Evolutionary conservation across 31 red algal genomes (phyloP), one percentile per base, ranked within the genome.

Genomic region (Odonthalia washingtoniensis): DNA sequence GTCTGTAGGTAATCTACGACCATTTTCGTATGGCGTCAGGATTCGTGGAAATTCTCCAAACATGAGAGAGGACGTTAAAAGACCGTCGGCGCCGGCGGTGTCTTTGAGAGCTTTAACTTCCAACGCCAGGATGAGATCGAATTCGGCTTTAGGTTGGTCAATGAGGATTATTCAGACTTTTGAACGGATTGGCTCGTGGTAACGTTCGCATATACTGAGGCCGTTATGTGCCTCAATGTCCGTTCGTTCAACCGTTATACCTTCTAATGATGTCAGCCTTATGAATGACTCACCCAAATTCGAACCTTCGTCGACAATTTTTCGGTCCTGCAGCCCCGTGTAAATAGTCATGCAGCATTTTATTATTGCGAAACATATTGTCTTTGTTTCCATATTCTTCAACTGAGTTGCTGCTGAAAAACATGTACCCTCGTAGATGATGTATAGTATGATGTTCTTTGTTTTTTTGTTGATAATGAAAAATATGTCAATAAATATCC

Each of bases 271-370:
- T 35, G n/a, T 70, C 3, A 85, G 36, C 21, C 37, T 14, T 14
- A 78, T 52, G 46, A 64, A 87, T 21, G 30, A 33, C 4, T 78
- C 4, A 3, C 60, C 70, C n/a, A 77, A 66, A 68, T 31, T 1
- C 66, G 53, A 64, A 17, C 74, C 74, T 67, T 88, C 49, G 46
- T 88, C 85, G 27, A 88, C 74, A 37, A 88, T 63, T 24, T 72
- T 88, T 30, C 85, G 12, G 83, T 77, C 76, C 28, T 68, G 83
- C 21, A 87, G 21, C 21, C 83, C 83, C 12, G 49, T 57, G 49
- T 57, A 57, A 52, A 52, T 52, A 52, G 21, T 36, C n/a, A 26
- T 2, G 66, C 64, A 90, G 77, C 62, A 77, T 6, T 1, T 4
- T 3, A 78, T 16, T 30, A 78, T 37, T 17, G 64, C 66, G 4